Conservation (phyloP, 1,284 basidiomycete genomes). For the Ganoderma leucocontextum region DNA sequence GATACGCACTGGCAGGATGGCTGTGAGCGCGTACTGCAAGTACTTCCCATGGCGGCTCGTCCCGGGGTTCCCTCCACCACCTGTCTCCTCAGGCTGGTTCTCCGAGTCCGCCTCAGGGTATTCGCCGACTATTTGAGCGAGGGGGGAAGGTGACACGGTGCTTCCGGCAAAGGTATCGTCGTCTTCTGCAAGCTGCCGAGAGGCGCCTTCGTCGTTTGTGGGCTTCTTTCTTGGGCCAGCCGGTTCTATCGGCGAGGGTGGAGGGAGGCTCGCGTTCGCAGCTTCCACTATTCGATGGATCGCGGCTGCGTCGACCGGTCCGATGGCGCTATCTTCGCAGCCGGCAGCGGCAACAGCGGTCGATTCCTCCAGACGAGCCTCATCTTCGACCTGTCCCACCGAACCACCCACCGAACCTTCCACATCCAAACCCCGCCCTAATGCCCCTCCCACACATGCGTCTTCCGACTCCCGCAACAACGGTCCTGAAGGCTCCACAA, state of each 20-base stretch:
- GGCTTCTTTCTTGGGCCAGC: not conserved
- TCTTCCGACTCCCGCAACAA: not conserved
- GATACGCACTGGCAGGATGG: not conserved
- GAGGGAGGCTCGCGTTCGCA: not conserved
- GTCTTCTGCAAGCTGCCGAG: not conserved
- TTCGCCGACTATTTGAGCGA: not conserved
- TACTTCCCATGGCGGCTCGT: not conserved
- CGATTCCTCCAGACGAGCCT: not conserved
- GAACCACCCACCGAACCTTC: not conserved
- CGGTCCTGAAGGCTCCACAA: not conserved
- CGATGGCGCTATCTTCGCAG: not conserved
- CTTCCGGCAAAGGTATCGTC: not conserved
- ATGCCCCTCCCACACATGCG: not conserved
- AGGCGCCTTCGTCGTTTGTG: not conserved
- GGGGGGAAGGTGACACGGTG: not conserved
- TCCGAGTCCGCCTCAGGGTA: not conserved
- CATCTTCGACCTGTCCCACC: not conserved
- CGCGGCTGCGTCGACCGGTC: not conserved
- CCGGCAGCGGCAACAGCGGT: not conserved
- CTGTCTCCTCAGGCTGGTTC: not conserved
- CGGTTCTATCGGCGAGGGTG: not conserved
- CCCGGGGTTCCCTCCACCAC: not conserved
- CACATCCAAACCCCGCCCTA: not conserved
- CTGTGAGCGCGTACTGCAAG: not conserved
- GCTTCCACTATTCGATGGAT: too few species aligned